Percentiles rank a stretch among this genome's conserved stretches.
Evolutionary conservation across 148 eudicot species (phyloP).

Genomic region (Cornus controversa): DNA sequence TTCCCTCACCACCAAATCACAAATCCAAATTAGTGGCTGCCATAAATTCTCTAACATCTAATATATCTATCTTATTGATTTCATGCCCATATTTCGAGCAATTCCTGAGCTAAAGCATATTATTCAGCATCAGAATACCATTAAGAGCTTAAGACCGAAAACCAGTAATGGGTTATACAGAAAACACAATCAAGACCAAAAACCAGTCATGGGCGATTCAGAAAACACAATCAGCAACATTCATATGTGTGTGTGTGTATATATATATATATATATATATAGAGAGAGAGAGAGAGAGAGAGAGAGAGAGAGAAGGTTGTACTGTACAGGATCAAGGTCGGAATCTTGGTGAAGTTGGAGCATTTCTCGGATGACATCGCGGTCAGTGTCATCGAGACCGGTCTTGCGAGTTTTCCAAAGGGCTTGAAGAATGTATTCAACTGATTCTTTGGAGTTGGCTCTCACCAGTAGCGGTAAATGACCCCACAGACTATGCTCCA

Average conservation of each 20-base stretch:
- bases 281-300: not conserved
- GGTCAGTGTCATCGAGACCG: constrained; percentile 49
- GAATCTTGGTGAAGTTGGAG: constrained; percentile 41
- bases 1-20: not conserved
- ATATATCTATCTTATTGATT: not conserved
- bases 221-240: too few species aligned
- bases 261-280: not conserved
- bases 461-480: constrained; percentile 39
- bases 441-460: constrained; percentile 49
- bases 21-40: not conserved
- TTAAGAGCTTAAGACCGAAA: too few species aligned
- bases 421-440: constrained; percentile 50
- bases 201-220: not conserved
- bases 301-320: not conserved
- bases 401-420: constrained; percentile 51
- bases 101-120: too few species aligned
- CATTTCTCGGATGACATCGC: constrained; percentile 36
- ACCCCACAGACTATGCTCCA: constrained; percentile 31
- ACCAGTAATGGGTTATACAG: not conserved
- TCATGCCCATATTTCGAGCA: not conserved
- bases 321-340: constrained; percentile 45
- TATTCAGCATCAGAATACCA: too few species aligned
- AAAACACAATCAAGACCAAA: too few species aligned
- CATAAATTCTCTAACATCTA: not conserved
- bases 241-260: not conserved